These are phyloP conservation scores for Castanospermum australe DNA, from an alignment of 306 rosid species.

Conservation along the genomic window DNA sequence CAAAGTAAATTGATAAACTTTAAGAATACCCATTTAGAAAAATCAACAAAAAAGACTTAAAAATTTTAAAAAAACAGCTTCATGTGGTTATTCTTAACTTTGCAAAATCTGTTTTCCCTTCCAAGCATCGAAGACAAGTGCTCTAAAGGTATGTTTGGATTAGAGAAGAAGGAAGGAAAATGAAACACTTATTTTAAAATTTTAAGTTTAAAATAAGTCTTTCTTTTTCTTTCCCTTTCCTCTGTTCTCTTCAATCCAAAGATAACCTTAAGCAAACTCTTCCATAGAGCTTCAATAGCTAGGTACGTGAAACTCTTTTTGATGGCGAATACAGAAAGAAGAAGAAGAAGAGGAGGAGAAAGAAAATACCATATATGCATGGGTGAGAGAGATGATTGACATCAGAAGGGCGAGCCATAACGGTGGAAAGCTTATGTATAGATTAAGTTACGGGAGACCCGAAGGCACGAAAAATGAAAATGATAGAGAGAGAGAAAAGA, in stretches of 20 bases:
- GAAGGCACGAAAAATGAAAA: slow-evolving; percentile 32
- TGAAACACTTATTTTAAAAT: too few relatives aligned
- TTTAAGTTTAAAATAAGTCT: too few relatives aligned
- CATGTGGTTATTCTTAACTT: not conserved
- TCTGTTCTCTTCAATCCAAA: too few relatives aligned
- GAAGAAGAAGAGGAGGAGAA: not conserved
- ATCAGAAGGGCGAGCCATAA: slow-evolving; percentile 62
- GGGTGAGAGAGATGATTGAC: slow-evolving; percentile 76
- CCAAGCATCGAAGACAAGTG: not conserved
- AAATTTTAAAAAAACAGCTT: slow-evolving; percentile 14
- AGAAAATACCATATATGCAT: slow-evolving; percentile 69
- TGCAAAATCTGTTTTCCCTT: not conserved
- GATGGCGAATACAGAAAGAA: not conserved
- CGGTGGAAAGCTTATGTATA: slow-evolving; percentile 36
- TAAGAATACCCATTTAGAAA: slow-evolving; percentile 17
- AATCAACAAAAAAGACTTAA: not conserved
- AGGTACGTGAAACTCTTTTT: not conserved
- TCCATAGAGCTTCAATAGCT: not conserved
- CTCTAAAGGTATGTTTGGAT: not conserved
- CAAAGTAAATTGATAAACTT: not conserved
- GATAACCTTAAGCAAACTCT: too few relatives aligned
- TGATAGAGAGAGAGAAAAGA: slow-evolving; percentile 36
- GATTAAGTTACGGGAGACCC: slow-evolving; percentile 29
- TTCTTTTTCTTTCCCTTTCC: too few relatives aligned
- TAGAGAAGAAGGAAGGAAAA: too few relatives aligned